Evolutionary conservation across 2,329 filamentous ascomycete species (phyloP).

Genomic region (Xylaria sp.): DNA sequence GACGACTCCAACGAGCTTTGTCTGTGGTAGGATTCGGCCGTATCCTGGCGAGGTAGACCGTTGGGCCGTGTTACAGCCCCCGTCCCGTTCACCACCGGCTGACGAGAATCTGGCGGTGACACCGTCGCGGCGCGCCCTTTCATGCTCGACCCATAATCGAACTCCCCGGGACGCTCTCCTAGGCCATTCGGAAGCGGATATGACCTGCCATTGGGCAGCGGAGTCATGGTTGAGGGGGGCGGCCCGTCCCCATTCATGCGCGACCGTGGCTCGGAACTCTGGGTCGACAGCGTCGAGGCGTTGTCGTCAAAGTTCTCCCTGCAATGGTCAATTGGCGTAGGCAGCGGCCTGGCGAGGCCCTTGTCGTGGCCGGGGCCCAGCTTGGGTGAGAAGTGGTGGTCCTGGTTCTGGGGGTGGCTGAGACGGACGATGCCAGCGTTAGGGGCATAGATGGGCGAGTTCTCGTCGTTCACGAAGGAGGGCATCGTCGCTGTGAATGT

Average conservation of each 20-base stretch:
- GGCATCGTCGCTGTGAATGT: slow-evolving; percentile 62
- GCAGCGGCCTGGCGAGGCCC: slow-evolving; percentile 50
- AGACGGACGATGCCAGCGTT: slow-evolving; percentile 48
- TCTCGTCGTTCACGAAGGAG: slow-evolving; percentile 62
- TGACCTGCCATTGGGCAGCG: slow-evolving; percentile 66
- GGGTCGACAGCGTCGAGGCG: slow-evolving; percentile 63
- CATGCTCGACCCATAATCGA: neutral
- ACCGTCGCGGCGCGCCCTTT: slow-evolving; percentile 27
- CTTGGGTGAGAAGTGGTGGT: slow-evolving; percentile 48
- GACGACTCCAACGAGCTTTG: slow-evolving; percentile 52
- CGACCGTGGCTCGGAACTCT: slow-evolving; percentile 58
- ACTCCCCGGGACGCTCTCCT: slow-evolving; percentile 46
- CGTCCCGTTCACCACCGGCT: slow-evolving; percentile 30
- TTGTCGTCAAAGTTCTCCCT: slow-evolving; percentile 64
- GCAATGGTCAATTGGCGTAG: slow-evolving; percentile 53
- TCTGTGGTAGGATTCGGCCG: slow-evolving; percentile 48
- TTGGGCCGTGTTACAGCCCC: slow-evolving; percentile 38
- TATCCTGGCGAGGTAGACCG: slow-evolving; percentile 40
- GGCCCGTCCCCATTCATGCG: slow-evolving; percentile 56
- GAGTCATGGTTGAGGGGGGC: slow-evolving; percentile 66
- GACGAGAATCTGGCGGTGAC: slow-evolving; percentile 23
- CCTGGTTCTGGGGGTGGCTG: slow-evolving; percentile 40
- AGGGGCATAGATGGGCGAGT: slow-evolving; percentile 47
- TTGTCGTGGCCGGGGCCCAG: slow-evolving; percentile 43
- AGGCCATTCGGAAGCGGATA: slow-evolving; percentile 50